Conservation (phyloP, 768 basidiomycete genomes). For the Tricholomella constricta region DNA sequence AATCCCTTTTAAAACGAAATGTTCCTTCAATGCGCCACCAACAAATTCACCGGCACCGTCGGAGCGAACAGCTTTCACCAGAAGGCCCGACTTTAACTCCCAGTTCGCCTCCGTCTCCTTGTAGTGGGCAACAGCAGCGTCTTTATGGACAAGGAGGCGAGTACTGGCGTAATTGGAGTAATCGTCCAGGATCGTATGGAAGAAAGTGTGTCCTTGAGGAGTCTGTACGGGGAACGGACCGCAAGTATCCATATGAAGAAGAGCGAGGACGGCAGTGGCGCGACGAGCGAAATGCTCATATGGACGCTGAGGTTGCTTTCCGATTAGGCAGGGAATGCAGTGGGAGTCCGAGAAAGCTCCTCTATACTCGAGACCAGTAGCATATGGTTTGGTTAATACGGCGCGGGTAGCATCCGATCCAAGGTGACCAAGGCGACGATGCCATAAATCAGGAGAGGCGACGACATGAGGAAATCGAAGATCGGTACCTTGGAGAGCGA, state of each 20-base stretch:
- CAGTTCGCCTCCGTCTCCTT: neutral
- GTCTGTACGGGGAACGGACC: constrained; percentile 24
- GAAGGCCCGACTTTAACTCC: constrained; percentile 5
- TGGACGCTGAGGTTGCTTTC: constrained; percentile 21
- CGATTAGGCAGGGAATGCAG: constrained; percentile 27
- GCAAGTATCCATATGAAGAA: constrained; percentile 29
- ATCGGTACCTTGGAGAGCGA: no score
- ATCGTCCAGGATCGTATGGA: constrained; percentile 21
- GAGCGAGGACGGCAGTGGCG: constrained; percentile 12
- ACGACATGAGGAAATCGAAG: constrained; percentile 3
- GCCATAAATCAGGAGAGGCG: constrained; percentile 21
- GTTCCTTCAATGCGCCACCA: no score
- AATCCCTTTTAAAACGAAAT: constrained; percentile 25
- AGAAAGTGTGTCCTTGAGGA: constrained; percentile 6
- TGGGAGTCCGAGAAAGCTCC: constrained; percentile 3
- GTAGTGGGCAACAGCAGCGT: constrained; percentile 5
- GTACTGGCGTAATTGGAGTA: constrained; percentile 17
- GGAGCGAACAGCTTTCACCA: constrained; percentile 12
- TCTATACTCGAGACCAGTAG: constrained; percentile 12
- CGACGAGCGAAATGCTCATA: constrained; percentile 11
- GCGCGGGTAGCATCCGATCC: constrained; percentile 19
- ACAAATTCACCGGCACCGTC: no score
- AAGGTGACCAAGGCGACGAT: constrained; percentile 29
- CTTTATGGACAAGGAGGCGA: constrained; percentile 1
- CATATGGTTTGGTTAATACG: constrained; percentile 18